phyloP scores from a whole-genome alignment of 768 basidiomycete genomes.

The Phylloporus sp. region DNA sequence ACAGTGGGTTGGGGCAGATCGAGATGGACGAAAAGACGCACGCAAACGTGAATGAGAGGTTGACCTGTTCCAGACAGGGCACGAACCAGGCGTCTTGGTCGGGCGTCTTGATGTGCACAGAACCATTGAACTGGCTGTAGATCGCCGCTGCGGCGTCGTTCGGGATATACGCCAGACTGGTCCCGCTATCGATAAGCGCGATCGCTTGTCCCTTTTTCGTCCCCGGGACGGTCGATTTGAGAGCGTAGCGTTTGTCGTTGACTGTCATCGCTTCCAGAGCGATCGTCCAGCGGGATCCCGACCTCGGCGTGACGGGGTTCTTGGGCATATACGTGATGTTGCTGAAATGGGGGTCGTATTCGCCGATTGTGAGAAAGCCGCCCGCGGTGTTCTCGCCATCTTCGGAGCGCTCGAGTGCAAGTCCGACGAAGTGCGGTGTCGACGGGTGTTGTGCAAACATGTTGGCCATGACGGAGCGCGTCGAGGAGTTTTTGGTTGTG shows the following conservation, averaged over 20 bases:
- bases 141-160: conserved; percentile 33
- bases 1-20: background rate
- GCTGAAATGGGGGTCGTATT: conserved; percentile 35
- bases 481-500: conserved; percentile 8
- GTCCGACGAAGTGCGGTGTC: conserved; percentile 38
- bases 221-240: conserved; percentile 30
- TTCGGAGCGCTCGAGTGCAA: conserved; percentile 40
- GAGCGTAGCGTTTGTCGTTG: conserved; percentile 23
- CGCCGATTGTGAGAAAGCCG: conserved; percentile 41
- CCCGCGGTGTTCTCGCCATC: conserved; percentile 39
- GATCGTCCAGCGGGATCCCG: conserved; percentile 40
- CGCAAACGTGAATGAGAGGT: conserved; percentile 25
- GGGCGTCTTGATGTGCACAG: conserved; percentile 30
- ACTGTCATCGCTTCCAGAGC: conserved; percentile 37
- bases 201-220: conserved; percentile 32
- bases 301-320: conserved; percentile 33
- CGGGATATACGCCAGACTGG: conserved; percentile 37
- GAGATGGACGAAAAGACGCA: background rate
- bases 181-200: conserved; percentile 43
- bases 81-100: conserved; percentile 37
- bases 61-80: conserved; percentile 28
- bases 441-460: conserved; percentile 35
- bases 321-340: conserved; percentile 30
- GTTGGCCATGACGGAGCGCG: conserved; percentile 36
- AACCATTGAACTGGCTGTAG: conserved; percentile 36